Evolutionary conservation across 257 asterid genomes (phyloP), one percentile per base, ranked within the genome.

Genomic region (Ballota nigra): DNA sequence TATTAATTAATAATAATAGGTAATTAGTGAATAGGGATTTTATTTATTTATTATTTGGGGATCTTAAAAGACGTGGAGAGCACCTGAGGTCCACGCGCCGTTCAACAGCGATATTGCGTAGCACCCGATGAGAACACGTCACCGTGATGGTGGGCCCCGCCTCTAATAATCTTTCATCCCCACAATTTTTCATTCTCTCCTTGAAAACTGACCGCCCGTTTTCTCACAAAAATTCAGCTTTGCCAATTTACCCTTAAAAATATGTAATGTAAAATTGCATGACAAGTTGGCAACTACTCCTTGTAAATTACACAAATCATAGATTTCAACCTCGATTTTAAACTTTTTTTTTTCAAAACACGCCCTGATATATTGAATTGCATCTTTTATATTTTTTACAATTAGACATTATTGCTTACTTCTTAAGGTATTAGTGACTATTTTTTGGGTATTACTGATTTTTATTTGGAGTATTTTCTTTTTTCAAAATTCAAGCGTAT

Each of bases 71-170:
- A 41, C 5, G 49, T 0, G 49, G 4, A 41, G n/a, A 4, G n/a
- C n/a, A 41, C 4, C 16, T 2, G 16, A 41, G n/a, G 1, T 13
- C 49, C n/a, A 41, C 49, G n/a, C 49, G 49, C 4, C n/a, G 49
- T 41, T 11, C 4, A 41, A 41, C 16, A 13, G 1, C 2, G 1
- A 13, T 12, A 41, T 12, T 41, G 51, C 16, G 16, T 41, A 41
- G 5, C 51, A 4, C 6, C 18, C 51, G 5, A 13, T 13, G 5
- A 3, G 1, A 43, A 43, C 19, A 43, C 52, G 7, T 72, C 81
- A 73, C 72, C 41, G 2, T 51, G 18, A 26, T 56, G 24, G 70
- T 72, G 76, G 79, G 77, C 55, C 79, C 81, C 81, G 6, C 81
- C 75, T 63, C 70, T 40, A 26, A 6, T 66, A 31, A 13, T 68